Evolutionary conservation across 1,284 basidiomycete species (phyloP).

Genomic region (Ganoderma boninense): DNA sequence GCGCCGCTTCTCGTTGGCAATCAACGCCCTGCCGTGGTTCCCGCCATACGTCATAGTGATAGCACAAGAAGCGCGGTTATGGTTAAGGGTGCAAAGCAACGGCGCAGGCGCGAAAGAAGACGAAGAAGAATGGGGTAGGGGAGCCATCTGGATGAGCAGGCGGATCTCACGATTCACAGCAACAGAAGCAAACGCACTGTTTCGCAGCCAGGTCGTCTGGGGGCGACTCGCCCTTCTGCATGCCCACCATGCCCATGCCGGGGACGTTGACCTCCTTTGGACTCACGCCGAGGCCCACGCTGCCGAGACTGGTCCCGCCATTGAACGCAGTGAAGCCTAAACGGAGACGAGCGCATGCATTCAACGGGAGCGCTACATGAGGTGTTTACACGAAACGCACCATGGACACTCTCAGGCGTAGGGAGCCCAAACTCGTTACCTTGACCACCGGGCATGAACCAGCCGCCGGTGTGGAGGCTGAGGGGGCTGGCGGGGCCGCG

Average conservation of each 20-base stretch:
- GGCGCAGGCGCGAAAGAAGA: not conserved
- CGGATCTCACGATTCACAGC: slow-evolving; percentile 8
- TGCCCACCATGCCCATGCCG: slow-evolving; percentile 32
- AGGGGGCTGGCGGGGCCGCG: slow-evolving; percentile 41
- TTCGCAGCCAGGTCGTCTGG: slow-evolving; percentile 48
- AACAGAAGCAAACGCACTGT: slow-evolving; percentile 46
- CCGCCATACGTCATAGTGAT: slow-evolving; percentile 17
- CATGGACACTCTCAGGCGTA: slow-evolving; percentile 50
- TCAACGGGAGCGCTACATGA: slow-evolving; percentile 15
- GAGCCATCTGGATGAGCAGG: slow-evolving; percentile 21
- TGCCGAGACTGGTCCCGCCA: slow-evolving; percentile 32
- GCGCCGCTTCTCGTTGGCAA: slow-evolving; percentile 80
- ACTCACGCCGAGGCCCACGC: slow-evolving; percentile 39
- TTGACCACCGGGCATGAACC: slow-evolving; percentile 37
- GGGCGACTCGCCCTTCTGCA: slow-evolving; percentile 39
- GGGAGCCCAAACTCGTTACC: slow-evolving; percentile 47
- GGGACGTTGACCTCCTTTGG: slow-evolving; percentile 44
- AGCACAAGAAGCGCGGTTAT: slow-evolving; percentile 8
- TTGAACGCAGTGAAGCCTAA: slow-evolving; percentile 39
- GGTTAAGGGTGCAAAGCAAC: not conserved
- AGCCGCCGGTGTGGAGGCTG: slow-evolving; percentile 40
- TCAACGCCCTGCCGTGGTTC: slow-evolving; percentile 43
- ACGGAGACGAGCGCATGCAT: slow-evolving; percentile 14
- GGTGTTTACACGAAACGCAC: slow-evolving; percentile 26
- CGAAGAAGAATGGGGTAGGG: not conserved